Percentiles rank a stretch among this genome's conserved stretches.
Evolutionary conservation across 345 rosid species (phyloP).

Genomic region (Geranium brycei): DNA sequence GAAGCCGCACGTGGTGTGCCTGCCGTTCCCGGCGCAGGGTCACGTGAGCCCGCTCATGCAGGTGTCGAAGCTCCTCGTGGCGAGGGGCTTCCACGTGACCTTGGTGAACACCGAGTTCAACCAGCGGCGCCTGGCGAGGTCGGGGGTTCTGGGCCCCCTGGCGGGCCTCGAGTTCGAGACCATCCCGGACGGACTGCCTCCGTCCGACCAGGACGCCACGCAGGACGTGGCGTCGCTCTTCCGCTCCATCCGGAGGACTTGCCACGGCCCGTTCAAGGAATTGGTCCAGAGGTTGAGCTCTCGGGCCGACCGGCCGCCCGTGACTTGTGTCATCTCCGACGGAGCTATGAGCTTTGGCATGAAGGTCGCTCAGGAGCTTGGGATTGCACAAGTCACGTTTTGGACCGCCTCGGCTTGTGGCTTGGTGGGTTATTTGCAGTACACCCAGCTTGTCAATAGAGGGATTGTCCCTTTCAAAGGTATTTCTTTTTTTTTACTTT

Average conservation of each 20-base stretch:
- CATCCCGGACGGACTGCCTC: slow-evolving; percentile 24
- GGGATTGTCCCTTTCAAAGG: slow-evolving; percentile 29
- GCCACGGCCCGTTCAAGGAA: slow-evolving; percentile 16
- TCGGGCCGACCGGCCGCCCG: slow-evolving; percentile 9
- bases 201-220: slow-evolving; percentile 11
- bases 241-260: slow-evolving; percentile 6
- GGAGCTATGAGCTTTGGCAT: slow-evolving; percentile 13
- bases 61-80: background rate
- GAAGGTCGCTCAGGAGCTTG: slow-evolving; percentile 18
- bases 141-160: slow-evolving; percentile 9
- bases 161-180: slow-evolving; percentile 17
- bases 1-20: background rate
- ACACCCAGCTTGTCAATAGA: slow-evolving; percentile 13
- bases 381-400: slow-evolving; percentile 18
- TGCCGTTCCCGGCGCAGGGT: background rate
- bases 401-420: slow-evolving; percentile 27
- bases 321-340: slow-evolving; percentile 23
- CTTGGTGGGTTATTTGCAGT: slow-evolving; percentile 22
- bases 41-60: background rate
- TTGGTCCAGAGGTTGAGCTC: slow-evolving; percentile 14
- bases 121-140: slow-evolving; percentile 14
- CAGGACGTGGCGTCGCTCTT: slow-evolving; percentile 9
- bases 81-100: slow-evolving; percentile 23
- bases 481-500: background rate
- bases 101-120: slow-evolving; percentile 25